Evolutionary conservation across 257 asterid genomes (phyloP).

Genomic region (Solanum neorickii): DNA sequence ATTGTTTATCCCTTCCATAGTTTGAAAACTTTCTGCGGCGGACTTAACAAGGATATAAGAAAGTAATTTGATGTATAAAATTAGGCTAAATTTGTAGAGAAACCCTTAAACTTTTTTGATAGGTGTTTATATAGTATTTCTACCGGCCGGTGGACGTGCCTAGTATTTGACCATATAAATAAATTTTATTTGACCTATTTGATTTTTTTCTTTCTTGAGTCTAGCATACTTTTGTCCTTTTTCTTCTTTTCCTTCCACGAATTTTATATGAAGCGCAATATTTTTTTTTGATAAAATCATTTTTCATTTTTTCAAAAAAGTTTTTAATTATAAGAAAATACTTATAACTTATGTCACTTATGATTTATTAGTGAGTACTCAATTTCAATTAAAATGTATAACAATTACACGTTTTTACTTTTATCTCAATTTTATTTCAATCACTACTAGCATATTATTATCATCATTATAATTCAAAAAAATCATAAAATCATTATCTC

Average conservation of each 20-base stretch:
- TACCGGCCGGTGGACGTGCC: not conserved
- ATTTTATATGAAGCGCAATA: not conserved
- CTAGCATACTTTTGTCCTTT: not conserved
- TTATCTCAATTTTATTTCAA: no score
- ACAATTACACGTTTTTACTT: not conserved
- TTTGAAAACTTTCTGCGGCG: not conserved
- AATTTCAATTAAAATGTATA: not conserved
- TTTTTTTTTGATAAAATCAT: not conserved
- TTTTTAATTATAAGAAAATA: not conserved
- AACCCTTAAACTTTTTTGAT: not conserved
- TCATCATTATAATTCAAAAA: not conserved
- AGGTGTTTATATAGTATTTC: not conserved
- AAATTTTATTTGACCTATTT: not conserved
- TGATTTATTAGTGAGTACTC: not conserved
- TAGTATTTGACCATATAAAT: not conserved
- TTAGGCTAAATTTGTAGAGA: not conserved
- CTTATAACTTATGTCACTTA: not conserved
- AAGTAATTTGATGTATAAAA: not conserved
- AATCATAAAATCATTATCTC: no score
- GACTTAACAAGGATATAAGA: no score
- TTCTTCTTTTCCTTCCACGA: not conserved
- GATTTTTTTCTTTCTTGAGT: not conserved
- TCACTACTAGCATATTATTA: not conserved
- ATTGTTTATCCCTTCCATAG: not conserved
- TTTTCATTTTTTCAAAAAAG: no score